phyloP scores from a whole-genome alignment of 179 eudicot species.

The Patellifolia procumbens region DNA sequence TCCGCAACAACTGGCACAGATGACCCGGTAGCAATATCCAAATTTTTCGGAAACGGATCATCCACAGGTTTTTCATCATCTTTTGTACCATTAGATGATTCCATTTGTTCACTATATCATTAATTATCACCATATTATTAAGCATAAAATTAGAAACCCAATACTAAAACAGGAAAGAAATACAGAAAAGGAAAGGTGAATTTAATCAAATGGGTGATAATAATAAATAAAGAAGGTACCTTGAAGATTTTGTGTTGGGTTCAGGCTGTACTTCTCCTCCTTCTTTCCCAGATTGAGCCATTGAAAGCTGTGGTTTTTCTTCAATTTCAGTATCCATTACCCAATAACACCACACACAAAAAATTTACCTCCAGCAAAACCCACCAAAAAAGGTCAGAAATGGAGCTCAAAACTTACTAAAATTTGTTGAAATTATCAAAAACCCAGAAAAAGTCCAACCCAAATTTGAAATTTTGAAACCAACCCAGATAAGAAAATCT shows the following conservation, averaged over 20 bases:
- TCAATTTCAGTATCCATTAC: constrained; percentile 29
- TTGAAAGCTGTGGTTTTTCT: constrained; percentile 23
- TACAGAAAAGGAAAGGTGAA: neutral
- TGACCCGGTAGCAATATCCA: constrained; percentile 8
- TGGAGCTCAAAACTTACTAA: neutral
- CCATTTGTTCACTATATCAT: constrained; percentile 27
- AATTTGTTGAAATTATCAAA: neutral
- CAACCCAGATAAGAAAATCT: neutral
- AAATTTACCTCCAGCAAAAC: neutral
- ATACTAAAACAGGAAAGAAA: neutral
- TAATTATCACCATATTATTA: constrained; percentile 22
- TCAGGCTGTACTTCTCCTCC: too few species aligned
- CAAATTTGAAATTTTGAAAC: constrained; percentile 6
- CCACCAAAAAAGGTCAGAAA: neutral
- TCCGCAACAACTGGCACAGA: constrained; percentile 11
- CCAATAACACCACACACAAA: constrained; percentile 7
- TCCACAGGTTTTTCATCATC: constrained; percentile 22
- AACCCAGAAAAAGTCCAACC: constrained; percentile 4
- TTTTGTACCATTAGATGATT: constrained; percentile 27
- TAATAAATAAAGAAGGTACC: constrained; percentile 22
- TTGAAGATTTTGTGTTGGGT: constrained; percentile 18
- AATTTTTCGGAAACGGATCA: constrained; percentile 13
- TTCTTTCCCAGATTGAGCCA: constrained; percentile 24
- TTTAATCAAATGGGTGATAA: neutral
- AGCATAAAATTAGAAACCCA: neutral